Base-by-base conservation (phyloP, 306 rosid genomes). In the Dalbergia cultrata region DNA sequence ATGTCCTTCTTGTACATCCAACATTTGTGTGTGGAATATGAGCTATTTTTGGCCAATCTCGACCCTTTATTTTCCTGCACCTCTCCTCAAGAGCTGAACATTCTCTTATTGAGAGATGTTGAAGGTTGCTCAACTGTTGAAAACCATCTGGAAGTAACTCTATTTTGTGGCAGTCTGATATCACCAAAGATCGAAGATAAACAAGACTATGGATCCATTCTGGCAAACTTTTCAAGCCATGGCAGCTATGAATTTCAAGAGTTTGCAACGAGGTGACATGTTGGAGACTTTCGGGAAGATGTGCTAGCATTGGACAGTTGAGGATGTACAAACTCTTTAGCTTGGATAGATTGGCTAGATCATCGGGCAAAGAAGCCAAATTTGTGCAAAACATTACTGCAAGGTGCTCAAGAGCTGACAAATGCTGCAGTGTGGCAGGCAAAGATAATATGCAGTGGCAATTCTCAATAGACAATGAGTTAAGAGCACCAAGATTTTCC, bases 251-350 rank as follows among this genome's bases (percentile, higher is more conserved):
- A 35, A 83, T 68, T 52, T 83, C 83, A 70, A 83, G 33, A 43
- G 47, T 79, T 73, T 67, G 81, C 50, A 79, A 33, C 4, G 82
- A 53, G 19, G 54, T 60, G 37, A 61, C 54, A 37, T 74, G 49
- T n/a, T 67, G 80, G 7, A 79, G 17, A 5, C 77, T 75, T 33
- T 50, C 81, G 1, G 73, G 83, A 26, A 83, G 83, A 35, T 68
- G 31, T 39, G 9, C 39, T 12, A 83, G 44, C 66, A 52, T 22
- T 14, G 69, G 56, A 79, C 83, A 79, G 9, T 7, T n/a, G 16
- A 83, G 5, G 57, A 83, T 79, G n/a, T n/a, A n/a, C 58, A 74
- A 33, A 70, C 80, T 83, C 69, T 35, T 59, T 8, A 83, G 83
- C n/a, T 74, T 8, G 12, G 41, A 67, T 19, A 79, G 83, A 17